phyloP scores from a whole-genome alignment of 2,329 filamentous ascomycete species.

The Aspergillus carbonarius region DNA sequence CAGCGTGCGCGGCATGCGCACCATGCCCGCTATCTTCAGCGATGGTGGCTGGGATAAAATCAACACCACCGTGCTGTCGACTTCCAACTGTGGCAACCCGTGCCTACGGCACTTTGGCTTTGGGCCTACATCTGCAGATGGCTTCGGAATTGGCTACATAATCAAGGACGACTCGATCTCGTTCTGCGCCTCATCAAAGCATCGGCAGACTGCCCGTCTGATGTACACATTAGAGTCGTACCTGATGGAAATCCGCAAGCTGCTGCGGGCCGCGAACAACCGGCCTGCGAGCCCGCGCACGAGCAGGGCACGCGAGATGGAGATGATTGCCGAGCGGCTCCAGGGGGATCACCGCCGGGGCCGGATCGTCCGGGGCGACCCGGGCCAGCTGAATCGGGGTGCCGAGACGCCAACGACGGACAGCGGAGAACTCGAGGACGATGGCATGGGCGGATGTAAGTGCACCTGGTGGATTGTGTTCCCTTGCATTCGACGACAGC shows the following conservation, averaged over 20 bases:
- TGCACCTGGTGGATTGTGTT: conserved; percentile 29
- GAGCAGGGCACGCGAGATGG: conserved; percentile 62
- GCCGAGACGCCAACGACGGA: conserved; percentile 66
- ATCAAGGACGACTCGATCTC: conserved; percentile 92
- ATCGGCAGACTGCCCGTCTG: conserved; percentile 87
- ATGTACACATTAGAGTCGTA: conserved; percentile 89
- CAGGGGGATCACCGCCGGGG: conserved; percentile 63
- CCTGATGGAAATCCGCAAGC: conserved; percentile 81
- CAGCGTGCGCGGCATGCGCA: conserved; percentile 50
- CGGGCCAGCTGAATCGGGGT: conserved; percentile 44
- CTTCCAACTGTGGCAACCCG: conserved; percentile 98
- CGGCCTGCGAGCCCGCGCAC: conserved; percentile 54
- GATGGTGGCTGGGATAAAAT: conserved; percentile 92
- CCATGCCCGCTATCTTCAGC: conserved; percentile 69
- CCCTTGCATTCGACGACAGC: not conserved
- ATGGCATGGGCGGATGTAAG: conserved; percentile 91
- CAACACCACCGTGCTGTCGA: conserved; percentile 91
- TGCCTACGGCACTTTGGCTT: conserved; percentile 94
- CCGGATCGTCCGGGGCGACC: conserved; percentile 63
- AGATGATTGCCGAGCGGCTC: conserved; percentile 45
- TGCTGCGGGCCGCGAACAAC: conserved; percentile 69
- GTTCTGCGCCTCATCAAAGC: conserved; percentile 90
- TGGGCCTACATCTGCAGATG: conserved; percentile 87
- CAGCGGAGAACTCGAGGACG: conserved; percentile 72
- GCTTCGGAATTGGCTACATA: conserved; percentile 97